These are phyloP conservation scores for Akanthomyces dipterigenus DNA, from an alignment of 2,329 filamentous ascomycete genomes.

Conservation along the genomic window DNA sequence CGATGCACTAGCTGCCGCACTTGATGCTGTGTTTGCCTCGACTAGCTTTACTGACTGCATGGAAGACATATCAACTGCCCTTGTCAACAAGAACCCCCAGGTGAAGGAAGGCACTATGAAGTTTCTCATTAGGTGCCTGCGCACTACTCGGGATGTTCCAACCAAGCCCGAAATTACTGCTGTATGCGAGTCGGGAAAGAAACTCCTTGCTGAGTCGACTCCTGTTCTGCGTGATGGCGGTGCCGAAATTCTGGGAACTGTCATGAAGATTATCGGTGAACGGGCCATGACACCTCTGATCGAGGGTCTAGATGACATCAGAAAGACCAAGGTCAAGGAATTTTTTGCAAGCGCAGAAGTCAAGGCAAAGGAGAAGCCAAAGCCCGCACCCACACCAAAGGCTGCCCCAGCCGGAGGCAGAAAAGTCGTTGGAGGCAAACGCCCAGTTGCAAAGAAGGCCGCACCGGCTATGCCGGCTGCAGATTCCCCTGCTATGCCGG, in stretches of 20 bases:
- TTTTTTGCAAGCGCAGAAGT: slow-evolving; percentile 61
- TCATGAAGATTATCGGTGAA: slow-evolving; percentile 99
- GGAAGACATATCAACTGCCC: slow-evolving; percentile 80
- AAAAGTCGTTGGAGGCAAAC: slow-evolving; percentile 39
- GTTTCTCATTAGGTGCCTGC: slow-evolving; percentile 83
- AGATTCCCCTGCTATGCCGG: slow-evolving; percentile 47
- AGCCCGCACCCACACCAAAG: slow-evolving; percentile 58
- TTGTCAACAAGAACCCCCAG: slow-evolving; percentile 94
- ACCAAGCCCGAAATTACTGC: slow-evolving; percentile 74
- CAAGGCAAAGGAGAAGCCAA: slow-evolving; percentile 63
- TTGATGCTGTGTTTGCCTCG: slow-evolving; percentile 62
- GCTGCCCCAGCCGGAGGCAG: slow-evolving; percentile 42
- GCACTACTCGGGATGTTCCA: slow-evolving; percentile 76
- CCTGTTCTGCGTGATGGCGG: slow-evolving; percentile 81
- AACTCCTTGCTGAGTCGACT: slow-evolving; percentile 81
- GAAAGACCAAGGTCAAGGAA: slow-evolving; percentile 93
- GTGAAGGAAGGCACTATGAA: slow-evolving; percentile 94
- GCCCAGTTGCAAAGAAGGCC: slow-evolving; percentile 39
- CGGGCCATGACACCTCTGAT: slow-evolving; percentile 89
- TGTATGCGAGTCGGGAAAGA: slow-evolving; percentile 85
- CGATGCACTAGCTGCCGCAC: slow-evolving; percentile 77
- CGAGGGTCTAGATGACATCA: slow-evolving; percentile 89
- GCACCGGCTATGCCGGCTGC: slow-evolving; percentile 33
- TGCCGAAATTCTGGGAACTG: slow-evolving; percentile 82
- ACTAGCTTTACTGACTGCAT: slow-evolving; percentile 77